Evolutionary conservation across 208 protist genomes (phyloP).

Genomic region (Naegleria fowleri): DNA sequence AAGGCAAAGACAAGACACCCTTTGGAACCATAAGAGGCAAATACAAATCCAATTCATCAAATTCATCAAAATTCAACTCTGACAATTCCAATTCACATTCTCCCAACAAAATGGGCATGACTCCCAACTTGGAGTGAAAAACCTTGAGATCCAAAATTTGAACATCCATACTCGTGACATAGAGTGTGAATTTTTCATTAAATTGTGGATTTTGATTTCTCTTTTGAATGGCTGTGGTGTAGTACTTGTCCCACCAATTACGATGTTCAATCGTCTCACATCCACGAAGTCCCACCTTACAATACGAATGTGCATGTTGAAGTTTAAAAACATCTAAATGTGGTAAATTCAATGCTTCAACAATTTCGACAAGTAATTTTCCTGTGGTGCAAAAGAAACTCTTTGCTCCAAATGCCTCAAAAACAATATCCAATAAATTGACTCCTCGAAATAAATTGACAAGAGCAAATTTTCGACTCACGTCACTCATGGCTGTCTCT

Average conservation of each 20-base stretch:
- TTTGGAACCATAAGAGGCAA: background rate
- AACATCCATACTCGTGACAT: background rate
- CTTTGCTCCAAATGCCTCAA: background rate
- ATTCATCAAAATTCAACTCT: background rate
- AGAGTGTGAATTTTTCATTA: background rate
- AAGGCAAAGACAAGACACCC: background rate
- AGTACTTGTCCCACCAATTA: background rate
- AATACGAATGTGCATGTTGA: background rate
- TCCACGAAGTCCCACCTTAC: background rate
- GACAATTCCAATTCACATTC: background rate
- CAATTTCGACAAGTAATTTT: background rate
- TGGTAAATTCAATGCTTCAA: slow-evolving; percentile 3
- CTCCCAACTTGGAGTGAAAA: background rate
- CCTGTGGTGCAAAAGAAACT: background rate
- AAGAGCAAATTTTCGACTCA: background rate
- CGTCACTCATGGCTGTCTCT: background rate
- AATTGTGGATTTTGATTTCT: slow-evolving; percentile 5
- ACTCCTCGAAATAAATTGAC: slow-evolving; percentile 13
- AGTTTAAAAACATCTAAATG: background rate
- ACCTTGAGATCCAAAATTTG: background rate
- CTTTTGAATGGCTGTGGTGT: background rate
- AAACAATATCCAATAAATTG: background rate
- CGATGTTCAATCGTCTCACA: background rate
- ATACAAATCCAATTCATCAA: background rate
- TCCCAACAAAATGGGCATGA: background rate